These are phyloP conservation scores for Suhomyces emberorum DNA, from an alignment of 805 yeast genomes.

Conservation along the genomic window DNA sequence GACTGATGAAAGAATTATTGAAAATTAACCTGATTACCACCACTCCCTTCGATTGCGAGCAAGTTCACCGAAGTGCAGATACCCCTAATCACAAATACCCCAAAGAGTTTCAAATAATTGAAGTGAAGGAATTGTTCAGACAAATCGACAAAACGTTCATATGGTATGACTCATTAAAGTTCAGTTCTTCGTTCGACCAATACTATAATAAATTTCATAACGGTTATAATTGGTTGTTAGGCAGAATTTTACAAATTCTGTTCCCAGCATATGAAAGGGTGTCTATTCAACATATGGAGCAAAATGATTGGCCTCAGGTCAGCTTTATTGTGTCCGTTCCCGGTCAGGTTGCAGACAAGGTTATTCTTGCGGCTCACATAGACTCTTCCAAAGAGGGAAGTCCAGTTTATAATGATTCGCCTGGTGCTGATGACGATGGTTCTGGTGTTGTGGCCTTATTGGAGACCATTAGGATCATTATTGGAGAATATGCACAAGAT, in stretches of 20 bases:
- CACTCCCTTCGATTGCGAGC: not conserved
- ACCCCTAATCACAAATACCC: slow-evolving; percentile 54
- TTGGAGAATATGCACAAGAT: slow-evolving; percentile 24
- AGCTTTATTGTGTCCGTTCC: slow-evolving; percentile 68
- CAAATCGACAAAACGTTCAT: slow-evolving; percentile 47
- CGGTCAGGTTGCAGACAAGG: slow-evolving; percentile 48
- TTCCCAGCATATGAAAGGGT: slow-evolving; percentile 22
- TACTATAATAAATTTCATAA: slow-evolving; percentile 76
- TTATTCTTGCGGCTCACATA: slow-evolving; percentile 86
- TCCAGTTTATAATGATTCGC: slow-evolving; percentile 68
- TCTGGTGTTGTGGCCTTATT: slow-evolving; percentile 78
- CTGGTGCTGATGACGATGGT: slow-evolving; percentile 96
- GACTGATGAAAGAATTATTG: too few species aligned
- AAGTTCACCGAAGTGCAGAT: not conserved
- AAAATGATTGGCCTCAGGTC: slow-evolving; percentile 72
- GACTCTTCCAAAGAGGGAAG: slow-evolving; percentile 76
- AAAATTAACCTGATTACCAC: too few species aligned
- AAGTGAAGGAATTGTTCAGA: slow-evolving; percentile 40
- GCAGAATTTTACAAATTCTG: slow-evolving; percentile 42
- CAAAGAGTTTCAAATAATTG: slow-evolving; percentile 23
- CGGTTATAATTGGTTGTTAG: slow-evolving; percentile 65
- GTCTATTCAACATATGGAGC: slow-evolving; percentile 50
- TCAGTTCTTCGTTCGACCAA: slow-evolving; percentile 70
- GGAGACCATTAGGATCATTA: slow-evolving; percentile 68
- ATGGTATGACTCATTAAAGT: slow-evolving; percentile 52